Evolutionary conservation across 805 yeast species (phyloP).

Genomic region (Clavispora fructus): DNA sequence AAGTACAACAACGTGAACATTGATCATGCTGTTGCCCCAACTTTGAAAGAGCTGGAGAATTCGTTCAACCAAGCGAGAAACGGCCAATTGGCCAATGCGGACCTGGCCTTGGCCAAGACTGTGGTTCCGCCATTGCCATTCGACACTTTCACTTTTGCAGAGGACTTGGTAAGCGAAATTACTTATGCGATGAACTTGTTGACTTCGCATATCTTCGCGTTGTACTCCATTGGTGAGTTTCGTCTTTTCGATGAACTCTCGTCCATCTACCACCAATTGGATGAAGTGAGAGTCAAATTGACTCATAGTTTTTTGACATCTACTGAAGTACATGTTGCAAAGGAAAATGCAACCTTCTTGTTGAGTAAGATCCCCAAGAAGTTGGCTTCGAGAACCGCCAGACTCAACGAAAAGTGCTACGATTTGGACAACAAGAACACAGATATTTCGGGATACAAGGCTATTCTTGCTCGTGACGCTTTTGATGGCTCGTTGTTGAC

Average conservation of each 20-base stretch:
- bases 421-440: slow-evolving; percentile 36
- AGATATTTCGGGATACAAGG: slow-evolving; percentile 62
- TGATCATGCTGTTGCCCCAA: slow-evolving; percentile 23
- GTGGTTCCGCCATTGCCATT: slow-evolving; percentile 52
- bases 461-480: slow-evolving; percentile 61
- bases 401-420: slow-evolving; percentile 34
- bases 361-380: slow-evolving; percentile 58
- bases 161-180: slow-evolving; percentile 48
- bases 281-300: slow-evolving; percentile 53
- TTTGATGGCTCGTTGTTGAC: slow-evolving; percentile 52
- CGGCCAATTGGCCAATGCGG: slow-evolving; percentile 11
- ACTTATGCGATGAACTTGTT: slow-evolving; percentile 52
- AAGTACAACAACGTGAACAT: slow-evolving; percentile 22
- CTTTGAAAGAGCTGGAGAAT: slow-evolving; percentile 28
- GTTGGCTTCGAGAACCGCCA: slow-evolving; percentile 39
- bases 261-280: slow-evolving; percentile 49
- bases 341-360: slow-evolving; percentile 46
- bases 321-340: slow-evolving; percentile 45
- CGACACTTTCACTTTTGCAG: slow-evolving; percentile 38
- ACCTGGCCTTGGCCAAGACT: slow-evolving; percentile 5
- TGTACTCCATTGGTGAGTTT: slow-evolving; percentile 68
- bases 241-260: slow-evolving; percentile 54
- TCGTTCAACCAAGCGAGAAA: slow-evolving; percentile 20
- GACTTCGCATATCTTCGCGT: slow-evolving; percentile 59
- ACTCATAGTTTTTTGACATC: slow-evolving; percentile 46